Base-by-base conservation (phyloP, 768 basidiomycete genomes). In the Rhizopogon roseolus region DNA sequence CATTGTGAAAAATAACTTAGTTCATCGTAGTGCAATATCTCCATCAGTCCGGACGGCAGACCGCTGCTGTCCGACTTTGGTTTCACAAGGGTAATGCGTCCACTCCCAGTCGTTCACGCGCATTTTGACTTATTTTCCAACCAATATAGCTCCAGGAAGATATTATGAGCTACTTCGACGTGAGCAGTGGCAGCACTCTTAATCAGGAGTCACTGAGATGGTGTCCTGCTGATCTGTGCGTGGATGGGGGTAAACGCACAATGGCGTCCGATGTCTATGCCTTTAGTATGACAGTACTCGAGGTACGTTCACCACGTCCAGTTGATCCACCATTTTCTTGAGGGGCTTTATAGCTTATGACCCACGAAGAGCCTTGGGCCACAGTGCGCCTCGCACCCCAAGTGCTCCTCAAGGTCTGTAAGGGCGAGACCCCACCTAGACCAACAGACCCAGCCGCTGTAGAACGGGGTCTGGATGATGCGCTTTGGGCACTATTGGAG, bases 1-100 rank as follows among this genome's bases (percentile, higher is more conserved):
- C 22, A 22, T 22, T 22, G 22, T 22, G 22, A 22, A 22, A 22
- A 22, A 22, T 22, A 3, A 22, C 19, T 48, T 22, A 48, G 19
- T 13, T 22, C 14, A 36, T 27, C 43, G 6, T 45, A 83, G 81
- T 69, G 69, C 38, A 83, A 80, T 56, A 72, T 83, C 22, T 69
- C 79, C 25, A 74, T 83, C 27, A 64, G 76, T 57, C 62, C 64
- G 7, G 42, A 58, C 39, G 80, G 80, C 0, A 64, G 71, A n/a
- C 81, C 81, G 34, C 71, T 82, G 11, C 66, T 84, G 16, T 75
- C 81, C 13, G 81, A 83, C 57, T 84, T 84, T 57, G 80, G 81
- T 36, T 71, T 84, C 45, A 77, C 81, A 14, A 74, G 76, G 63
- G 81, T 79, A 52, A 22, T 66, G 17, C 16, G 3, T 36, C 9